These are phyloP conservation scores for Musa balbisiana DNA, from an alignment of 202 grass and related monocot genomes.

Conservation along the genomic window DNA sequence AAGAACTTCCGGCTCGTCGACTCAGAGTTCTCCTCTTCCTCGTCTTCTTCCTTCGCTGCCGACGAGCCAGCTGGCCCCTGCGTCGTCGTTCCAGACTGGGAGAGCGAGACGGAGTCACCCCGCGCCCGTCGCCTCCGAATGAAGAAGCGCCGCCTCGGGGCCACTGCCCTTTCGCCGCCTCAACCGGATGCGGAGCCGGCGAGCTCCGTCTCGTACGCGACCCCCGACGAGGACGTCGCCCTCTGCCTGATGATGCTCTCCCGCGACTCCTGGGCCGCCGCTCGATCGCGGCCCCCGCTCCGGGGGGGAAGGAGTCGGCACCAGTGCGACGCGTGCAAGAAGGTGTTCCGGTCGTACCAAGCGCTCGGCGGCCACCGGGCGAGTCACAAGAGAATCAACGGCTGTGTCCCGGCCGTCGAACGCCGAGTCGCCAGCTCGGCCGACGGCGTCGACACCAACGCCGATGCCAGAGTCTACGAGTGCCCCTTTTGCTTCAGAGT, in stretches of 20 bases:
- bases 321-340: constrained; percentile 60
- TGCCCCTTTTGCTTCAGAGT: constrained; percentile 24
- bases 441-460: neutral
- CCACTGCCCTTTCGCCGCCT: neutral
- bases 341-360: constrained; percentile 76
- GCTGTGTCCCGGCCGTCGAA: neutral
- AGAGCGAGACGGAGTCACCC: constrained; percentile 16
- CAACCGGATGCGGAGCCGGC: neutral
- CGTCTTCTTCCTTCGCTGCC: neutral
- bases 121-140: neutral
- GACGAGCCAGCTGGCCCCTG: neutral
- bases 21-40: constrained; percentile 5
- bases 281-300: neutral
- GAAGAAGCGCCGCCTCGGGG: constrained; percentile 1
- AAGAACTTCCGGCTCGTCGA: constrained; percentile 14
- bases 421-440: neutral
- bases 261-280: neutral
- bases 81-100: constrained; percentile 8
- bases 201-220: constrained; percentile 1
- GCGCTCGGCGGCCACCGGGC: constrained; percentile 79
- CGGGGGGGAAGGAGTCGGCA: constrained; percentile 13
- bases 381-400: constrained; percentile 38
- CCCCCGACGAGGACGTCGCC: constrained; percentile 11
- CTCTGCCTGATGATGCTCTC: constrained; percentile 22
- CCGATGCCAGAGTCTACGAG: neutral